Evolutionary conservation across 2,329 filamentous ascomycete genomes (phyloP).

Genomic region (Boeremia exigua): DNA sequence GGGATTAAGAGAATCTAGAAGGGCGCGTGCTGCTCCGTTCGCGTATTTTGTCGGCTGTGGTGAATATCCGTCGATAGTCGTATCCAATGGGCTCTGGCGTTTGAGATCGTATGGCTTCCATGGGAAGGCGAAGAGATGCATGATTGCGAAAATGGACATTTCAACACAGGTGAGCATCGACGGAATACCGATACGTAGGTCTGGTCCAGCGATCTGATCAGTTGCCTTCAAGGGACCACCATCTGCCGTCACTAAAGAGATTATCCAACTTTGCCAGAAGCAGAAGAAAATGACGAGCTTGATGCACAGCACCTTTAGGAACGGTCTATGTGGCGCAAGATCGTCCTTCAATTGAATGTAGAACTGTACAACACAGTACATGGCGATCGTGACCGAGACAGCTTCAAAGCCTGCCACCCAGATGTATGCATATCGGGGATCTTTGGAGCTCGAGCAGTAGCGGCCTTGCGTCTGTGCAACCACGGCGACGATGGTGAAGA

Average conservation of each 20-base stretch:
- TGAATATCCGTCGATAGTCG: conserved; percentile 17
- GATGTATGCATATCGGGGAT: conserved; percentile 79
- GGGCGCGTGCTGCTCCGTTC: conserved; percentile 69
- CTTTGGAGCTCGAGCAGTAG: conserved; percentile 82
- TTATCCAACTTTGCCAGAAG: conserved; percentile 76
- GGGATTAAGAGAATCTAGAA: conserved; percentile 76
- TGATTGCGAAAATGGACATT: conserved; percentile 79
- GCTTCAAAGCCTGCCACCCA: conserved; percentile 80
- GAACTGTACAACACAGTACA: conserved; percentile 89
- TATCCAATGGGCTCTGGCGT: conserved; percentile 30
- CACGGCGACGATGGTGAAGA: conserved; percentile 80
- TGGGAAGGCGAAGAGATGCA: conserved; percentile 84
- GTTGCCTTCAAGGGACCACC: conserved; percentile 69
- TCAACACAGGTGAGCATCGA: conserved; percentile 79
- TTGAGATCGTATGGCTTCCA: conserved; percentile 70
- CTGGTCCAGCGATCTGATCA: conserved; percentile 69
- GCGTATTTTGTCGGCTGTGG: conserved; percentile 53
- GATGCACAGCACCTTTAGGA: conserved; percentile 83
- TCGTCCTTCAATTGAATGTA: conserved; percentile 77
- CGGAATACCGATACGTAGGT: conserved; percentile 82
- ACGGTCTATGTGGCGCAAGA: conserved; percentile 71
- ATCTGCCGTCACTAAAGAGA: conserved; percentile 66
- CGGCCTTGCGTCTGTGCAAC: conserved; percentile 70
- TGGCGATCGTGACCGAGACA: conserved; percentile 77
- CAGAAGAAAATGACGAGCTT: conserved; percentile 91